Evolutionary conservation across 345 rosid species (phyloP), one percentile per base, ranked within the genome.

Genomic region (Euphorbia pulcherrima): DNA sequence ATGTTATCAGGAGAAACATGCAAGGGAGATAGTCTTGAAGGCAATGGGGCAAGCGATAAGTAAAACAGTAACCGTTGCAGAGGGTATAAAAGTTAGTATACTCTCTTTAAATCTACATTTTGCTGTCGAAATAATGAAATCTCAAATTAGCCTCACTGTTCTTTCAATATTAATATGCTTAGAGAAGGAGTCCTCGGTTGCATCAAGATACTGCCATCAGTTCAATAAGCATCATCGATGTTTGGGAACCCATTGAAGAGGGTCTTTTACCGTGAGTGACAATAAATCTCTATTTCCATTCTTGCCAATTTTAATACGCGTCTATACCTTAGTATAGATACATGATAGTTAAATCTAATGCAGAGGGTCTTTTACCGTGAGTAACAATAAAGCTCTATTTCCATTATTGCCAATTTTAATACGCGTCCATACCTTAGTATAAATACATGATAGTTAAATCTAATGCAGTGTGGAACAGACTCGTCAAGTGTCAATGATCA

Each of bases 1-100:
- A 40, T 62, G 55, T n/a, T 70, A 47, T 53, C 37, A 89, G 97
- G 96, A 92, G 73, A 89, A 85, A 77, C 75, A 67, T 76, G 86
- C 58, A 62, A 81, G 76, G 63, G 92, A 89, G 57, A 82, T 89
- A 77, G 90, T 89, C 74, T 77, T 92, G 82, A 92, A 89, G 78
- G 96, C 97, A 68, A 92, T 92, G 97, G 97, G 97, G 24, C 96
- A 86, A 50, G 97, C 97, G 23, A 92, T 92, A 67, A 89, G 88
- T 86, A 92, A 92, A 73, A 89, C 96, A 2, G 97, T 92, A 24
- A 82, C 92, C 1, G 78, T 92, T 55, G 87, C 94, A 20, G 97
- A 89, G 85, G 86, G 85, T 65, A 75, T 92, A 35, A 92, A 91
- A 86, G 99, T 87, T 62, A 33, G 81, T 69, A 6, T 20, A 55